phyloP scores from a whole-genome alignment of 2,329 filamentous ascomycete genomes.

The Ampelomyces quisqualis region DNA sequence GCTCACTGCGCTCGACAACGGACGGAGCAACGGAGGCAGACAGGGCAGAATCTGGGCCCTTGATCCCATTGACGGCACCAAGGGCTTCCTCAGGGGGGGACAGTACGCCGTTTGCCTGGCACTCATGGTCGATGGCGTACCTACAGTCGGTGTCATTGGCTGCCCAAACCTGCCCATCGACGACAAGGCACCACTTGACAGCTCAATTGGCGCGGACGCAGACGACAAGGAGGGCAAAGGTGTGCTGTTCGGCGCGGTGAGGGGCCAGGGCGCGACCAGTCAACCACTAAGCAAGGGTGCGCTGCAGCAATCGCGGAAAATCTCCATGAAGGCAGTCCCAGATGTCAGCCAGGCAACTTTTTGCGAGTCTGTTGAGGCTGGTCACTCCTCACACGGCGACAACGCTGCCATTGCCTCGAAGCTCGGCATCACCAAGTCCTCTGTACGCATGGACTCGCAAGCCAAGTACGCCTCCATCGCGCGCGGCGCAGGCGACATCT shows the following conservation, averaged over 20 bases:
- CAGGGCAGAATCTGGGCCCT: conserved; percentile 89
- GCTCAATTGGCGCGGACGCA: conserved; percentile 72
- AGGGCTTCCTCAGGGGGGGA: conserved; percentile 92
- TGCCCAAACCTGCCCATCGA: conserved; percentile 94
- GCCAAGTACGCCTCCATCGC: conserved; percentile 97
- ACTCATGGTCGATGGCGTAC: conserved; percentile 87
- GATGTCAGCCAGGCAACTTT: conserved; percentile 82
- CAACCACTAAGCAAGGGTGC: conserved; percentile 64
- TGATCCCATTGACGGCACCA: conserved; percentile 96
- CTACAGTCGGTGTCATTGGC: conserved; percentile 90
- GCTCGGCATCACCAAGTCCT: conserved; percentile 84
- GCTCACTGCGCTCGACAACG: conserved; percentile 60
- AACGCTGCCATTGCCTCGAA: conserved; percentile 80
- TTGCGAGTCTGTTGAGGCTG: conserved; percentile 94
- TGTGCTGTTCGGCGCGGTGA: conserved; percentile 83
- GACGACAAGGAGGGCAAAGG: conserved; percentile 74
- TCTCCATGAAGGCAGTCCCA: conserved; percentile 75
- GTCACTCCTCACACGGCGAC: conserved; percentile 85
- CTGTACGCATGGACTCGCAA: conserved; percentile 95
- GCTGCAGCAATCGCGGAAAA: conserved; percentile 60
- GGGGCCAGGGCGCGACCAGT: conserved; percentile 77
- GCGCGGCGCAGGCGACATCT: conserved; percentile 89
- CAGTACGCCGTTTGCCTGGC: conserved; percentile 96
- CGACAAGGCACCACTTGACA: conserved; percentile 69
- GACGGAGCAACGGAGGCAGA: conserved; percentile 68